phyloP scores from a whole-genome alignment of 805 yeast species.

The Pichia ethanolica region DNA sequence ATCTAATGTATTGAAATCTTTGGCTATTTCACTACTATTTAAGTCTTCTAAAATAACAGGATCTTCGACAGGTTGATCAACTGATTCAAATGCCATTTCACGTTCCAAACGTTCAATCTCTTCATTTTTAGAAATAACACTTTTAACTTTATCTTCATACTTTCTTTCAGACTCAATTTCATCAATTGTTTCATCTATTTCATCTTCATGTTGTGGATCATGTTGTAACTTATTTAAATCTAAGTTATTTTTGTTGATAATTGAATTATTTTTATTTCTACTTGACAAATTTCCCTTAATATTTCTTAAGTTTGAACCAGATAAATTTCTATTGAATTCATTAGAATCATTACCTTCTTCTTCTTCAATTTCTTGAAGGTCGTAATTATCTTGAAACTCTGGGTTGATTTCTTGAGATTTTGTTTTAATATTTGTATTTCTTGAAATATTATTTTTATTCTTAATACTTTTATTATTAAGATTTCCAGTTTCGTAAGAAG shows the following conservation, averaged over 20 bases:
- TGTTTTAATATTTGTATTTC: too few relatives aligned
- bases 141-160: constrained; percentile 11
- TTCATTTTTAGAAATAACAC: constrained; percentile 20
- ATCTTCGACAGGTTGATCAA: constrained; percentile 8
- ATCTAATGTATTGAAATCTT: neutral
- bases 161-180: constrained; percentile 34
- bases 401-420: too few relatives aligned
- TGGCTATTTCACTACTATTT: neutral
- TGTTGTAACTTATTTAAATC: neutral
- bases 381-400: too few relatives aligned
- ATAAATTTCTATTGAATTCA: too few relatives aligned
- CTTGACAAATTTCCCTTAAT: neutral
- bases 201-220: constrained; percentile 5
- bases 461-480: too few relatives aligned
- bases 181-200: constrained; percentile 15
- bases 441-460: too few relatives aligned
- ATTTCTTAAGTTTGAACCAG: neutral
- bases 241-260: neutral
- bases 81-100: constrained; percentile 17
- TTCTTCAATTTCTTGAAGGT: too few relatives aligned
- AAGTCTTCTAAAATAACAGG: constrained; percentile 11
- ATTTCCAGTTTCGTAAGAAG: neutral
- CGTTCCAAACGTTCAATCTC: constrained; percentile 32
- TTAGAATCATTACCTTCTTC: too few relatives aligned
- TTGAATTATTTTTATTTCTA: neutral